Percentiles rank a stretch among this genome's conserved stretches.
Evolutionary conservation across 2,329 filamentous ascomycete species (phyloP).

Genomic region (Cercospora zeae-maydis): DNA sequence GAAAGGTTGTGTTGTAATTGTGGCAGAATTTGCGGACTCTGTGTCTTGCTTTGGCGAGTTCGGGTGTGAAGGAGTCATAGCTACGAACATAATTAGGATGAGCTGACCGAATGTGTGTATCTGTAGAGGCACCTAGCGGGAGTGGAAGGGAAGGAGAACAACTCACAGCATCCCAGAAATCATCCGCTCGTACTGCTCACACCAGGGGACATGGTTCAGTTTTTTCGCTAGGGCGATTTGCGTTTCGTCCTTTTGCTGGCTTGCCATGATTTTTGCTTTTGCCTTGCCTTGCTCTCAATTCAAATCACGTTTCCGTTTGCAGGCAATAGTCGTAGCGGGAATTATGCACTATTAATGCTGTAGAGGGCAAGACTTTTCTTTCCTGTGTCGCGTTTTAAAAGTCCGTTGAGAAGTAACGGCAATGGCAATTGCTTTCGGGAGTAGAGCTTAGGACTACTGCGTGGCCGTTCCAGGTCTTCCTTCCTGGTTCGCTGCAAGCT

Average conservation of each 20-base stretch:
- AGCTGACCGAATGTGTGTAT: not conserved
- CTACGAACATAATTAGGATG: not conserved
- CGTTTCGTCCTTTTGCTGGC: slow-evolving; percentile 42
- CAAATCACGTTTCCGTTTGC: not conserved
- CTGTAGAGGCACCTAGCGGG: not conserved
- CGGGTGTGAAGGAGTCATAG: slow-evolving; percentile 48
- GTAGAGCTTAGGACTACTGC: not conserved
- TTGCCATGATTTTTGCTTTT: slow-evolving; percentile 20
- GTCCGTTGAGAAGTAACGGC: not conserved
- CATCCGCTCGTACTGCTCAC: slow-evolving; percentile 63
- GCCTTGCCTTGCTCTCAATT: not conserved
- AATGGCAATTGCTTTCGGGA: not conserved
- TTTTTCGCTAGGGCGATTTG: slow-evolving; percentile 48
- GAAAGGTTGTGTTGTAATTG: slow-evolving; percentile 58
- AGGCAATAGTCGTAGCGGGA: not conserved
- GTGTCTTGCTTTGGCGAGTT: slow-evolving; percentile 52
- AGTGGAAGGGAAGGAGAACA: not conserved
- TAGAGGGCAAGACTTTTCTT: not conserved
- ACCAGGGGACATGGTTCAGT: slow-evolving; percentile 53
- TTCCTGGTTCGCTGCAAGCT: not conserved
- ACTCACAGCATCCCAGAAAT: slow-evolving; percentile 57
- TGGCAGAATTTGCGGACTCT: slow-evolving; percentile 54
- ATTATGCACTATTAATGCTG: not conserved
- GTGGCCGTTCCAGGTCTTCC: not conserved
- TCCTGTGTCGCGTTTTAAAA: not conserved